These are phyloP conservation scores for Fistulinella staudtii DNA, from an alignment of 1,284 basidiomycete species.

Conservation along the genomic window DNA sequence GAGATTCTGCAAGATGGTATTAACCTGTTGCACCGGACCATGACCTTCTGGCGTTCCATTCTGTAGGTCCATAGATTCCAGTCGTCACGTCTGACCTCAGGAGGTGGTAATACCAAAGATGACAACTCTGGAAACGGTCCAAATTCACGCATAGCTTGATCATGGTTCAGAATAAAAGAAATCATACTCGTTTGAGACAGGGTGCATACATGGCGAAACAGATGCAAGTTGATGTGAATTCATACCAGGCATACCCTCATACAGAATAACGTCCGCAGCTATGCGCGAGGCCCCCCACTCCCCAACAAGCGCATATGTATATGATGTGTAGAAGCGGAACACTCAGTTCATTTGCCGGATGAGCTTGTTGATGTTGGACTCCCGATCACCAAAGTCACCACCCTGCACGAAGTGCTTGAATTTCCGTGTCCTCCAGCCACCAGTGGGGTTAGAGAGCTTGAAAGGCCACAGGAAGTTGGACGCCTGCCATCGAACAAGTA, in stretches of 20 bases:
- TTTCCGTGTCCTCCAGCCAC: conserved; percentile 96
- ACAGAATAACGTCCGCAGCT: conserved; percentile 24
- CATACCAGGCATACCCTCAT: conserved; percentile 40
- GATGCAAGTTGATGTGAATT: conserved; percentile 20
- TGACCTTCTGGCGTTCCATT: conserved; percentile 5
- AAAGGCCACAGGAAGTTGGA: conserved; percentile 99
- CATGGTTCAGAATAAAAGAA: background rate
- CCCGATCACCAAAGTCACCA: conserved; percentile 96
- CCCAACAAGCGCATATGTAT: conserved; percentile 9
- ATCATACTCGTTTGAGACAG: conserved; percentile 28
- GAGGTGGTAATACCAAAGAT: no score
- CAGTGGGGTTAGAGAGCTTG: conserved; percentile 98
- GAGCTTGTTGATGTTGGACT: conserved; percentile 95
- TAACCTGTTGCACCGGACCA: conserved; percentile 37
- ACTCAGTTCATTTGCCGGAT: conserved; percentile 93
- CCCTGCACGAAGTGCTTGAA: conserved; percentile 94
- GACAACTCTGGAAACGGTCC: no score
- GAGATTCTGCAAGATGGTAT: conserved; percentile 40
- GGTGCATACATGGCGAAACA: conserved; percentile 25
- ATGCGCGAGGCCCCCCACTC: conserved; percentile 11
- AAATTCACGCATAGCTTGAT: background rate
- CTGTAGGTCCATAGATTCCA: conserved; percentile 12
- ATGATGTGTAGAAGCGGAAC: conserved; percentile 4
- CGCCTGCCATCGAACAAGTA: conserved; percentile 44
- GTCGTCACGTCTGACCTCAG: conserved; percentile 6